Evolutionary conservation across 2,329 filamentous ascomycete species (phyloP).

Genomic region (Penicillium sp.): DNA sequence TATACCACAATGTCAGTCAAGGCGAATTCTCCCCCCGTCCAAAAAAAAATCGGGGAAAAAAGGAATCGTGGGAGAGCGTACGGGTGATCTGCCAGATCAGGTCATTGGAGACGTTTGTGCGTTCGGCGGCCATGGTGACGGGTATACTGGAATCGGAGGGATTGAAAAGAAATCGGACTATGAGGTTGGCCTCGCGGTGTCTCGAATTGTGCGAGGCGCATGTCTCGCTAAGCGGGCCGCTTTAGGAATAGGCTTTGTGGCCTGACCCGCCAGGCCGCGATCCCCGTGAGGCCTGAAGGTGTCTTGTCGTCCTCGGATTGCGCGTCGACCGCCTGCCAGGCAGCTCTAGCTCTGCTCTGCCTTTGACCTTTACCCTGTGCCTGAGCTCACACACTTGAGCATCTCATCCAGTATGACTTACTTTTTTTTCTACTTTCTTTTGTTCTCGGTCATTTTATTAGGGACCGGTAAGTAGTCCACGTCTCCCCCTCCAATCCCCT

Average conservation of each 20-base stretch:
- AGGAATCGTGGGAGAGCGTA: conserved; percentile 55
- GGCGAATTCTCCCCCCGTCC: not conserved
- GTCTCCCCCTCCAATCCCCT: not conserved
- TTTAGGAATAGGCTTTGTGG: conserved; percentile 37
- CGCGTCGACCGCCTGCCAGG: not conserved
- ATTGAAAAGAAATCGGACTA: conserved; percentile 30
- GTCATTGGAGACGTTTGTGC: conserved; percentile 82
- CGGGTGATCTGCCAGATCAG: conserved; percentile 94
- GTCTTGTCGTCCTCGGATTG: not conserved
- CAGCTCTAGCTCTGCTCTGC: not conserved
- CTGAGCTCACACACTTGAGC: too few relatives aligned
- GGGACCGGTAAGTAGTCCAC: conserved; percentile 64
- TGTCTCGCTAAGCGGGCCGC: conserved; percentile 44
- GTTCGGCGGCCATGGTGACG: conserved; percentile 51
- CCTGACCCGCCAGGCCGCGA: conserved; percentile 9
- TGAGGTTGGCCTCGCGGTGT: conserved; percentile 29
- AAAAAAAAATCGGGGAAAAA: not conserved
- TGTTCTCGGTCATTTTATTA: conserved; percentile 70
- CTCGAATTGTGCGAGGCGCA: conserved; percentile 24
- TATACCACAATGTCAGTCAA: conserved; percentile 45
- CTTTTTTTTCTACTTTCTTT: conserved; percentile 76
- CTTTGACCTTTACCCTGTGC: not conserved
- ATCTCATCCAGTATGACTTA: conserved; percentile 63
- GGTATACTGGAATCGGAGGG: conserved; percentile 29
- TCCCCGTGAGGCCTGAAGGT: not conserved